A percentile compares a stretch with the other conserved stretches of the same genome.
These are phyloP conservation scores for Ambrosiella xylebori DNA, from an alignment of 2,329 filamentous ascomycete genomes.

Conservation along the genomic window DNA sequence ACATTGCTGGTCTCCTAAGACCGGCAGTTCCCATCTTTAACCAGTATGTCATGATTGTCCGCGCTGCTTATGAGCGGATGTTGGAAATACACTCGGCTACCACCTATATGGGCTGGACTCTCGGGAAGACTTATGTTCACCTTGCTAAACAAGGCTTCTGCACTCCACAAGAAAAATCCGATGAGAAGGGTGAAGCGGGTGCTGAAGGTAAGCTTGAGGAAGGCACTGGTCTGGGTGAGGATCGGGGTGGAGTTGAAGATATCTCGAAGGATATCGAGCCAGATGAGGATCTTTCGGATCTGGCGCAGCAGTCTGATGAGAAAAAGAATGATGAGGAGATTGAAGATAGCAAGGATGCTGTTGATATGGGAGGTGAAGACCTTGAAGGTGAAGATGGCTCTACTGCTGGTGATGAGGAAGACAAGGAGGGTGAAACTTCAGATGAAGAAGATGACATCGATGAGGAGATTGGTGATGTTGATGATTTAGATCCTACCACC, in stretches of 20 bases:
- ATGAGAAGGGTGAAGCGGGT: constrained; percentile 51
- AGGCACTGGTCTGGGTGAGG: constrained; percentile 86
- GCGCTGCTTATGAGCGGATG: constrained; percentile 40
- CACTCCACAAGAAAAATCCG: constrained; percentile 64
- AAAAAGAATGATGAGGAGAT: constrained; percentile 46
- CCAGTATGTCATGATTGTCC: constrained; percentile 50
- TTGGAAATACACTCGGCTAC: constrained; percentile 50
- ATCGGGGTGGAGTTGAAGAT: constrained; percentile 84
- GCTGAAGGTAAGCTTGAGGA: constrained; percentile 72
- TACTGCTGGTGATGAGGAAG: constrained; percentile 42
- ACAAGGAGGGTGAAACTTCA: constrained; percentile 43
- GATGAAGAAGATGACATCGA: constrained; percentile 62
- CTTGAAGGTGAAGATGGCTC: constrained; percentile 68
- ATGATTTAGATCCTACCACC: constrained; percentile 74
- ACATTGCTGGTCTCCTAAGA: constrained; percentile 28
- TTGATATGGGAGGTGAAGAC: constrained; percentile 87
- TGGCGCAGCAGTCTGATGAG: constrained; percentile 69
- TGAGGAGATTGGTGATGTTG: constrained; percentile 77
- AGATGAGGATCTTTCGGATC: constrained; percentile 80
- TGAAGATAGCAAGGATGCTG: constrained; percentile 66
- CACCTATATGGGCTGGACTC: constrained; percentile 55
- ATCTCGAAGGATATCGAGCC: constrained; percentile 94
- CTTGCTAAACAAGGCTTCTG: constrained; percentile 81
- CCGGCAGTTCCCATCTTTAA: constrained; percentile 53
- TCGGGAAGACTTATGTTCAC: constrained; percentile 62